Conservation (phyloP, 2,329 filamentous ascomycete species). For the Botrytis fragariae region DNA sequence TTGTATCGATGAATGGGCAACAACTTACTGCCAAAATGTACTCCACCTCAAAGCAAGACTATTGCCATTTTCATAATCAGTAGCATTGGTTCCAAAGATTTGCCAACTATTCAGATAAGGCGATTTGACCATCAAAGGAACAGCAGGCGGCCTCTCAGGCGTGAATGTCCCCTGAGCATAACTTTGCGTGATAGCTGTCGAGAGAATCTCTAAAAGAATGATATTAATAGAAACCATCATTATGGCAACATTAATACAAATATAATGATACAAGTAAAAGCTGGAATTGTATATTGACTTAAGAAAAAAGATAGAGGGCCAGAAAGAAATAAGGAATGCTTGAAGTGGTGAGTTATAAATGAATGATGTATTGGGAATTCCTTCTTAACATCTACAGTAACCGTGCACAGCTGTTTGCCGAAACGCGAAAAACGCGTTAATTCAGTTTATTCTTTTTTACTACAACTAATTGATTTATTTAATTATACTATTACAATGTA, state of each 20-base stretch:
- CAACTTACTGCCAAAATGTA: constrained; percentile 62
- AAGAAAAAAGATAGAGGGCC: neutral
- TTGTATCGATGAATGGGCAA: neutral
- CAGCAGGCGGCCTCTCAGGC: constrained; percentile 63
- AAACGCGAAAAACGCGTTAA: too few species aligned
- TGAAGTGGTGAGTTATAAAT: neutral
- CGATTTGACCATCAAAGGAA: constrained; percentile 70
- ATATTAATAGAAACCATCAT: neutral
- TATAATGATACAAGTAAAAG: neutral
- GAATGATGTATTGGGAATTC: neutral
- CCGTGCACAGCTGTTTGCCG: too few species aligned
- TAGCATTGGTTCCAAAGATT: constrained; percentile 55
- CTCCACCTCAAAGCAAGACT: constrained; percentile 69
- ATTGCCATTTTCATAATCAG: constrained; percentile 53
- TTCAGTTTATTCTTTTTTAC: too few species aligned
- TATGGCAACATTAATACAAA: neutral
- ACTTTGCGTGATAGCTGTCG: neutral
- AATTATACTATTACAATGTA: too few species aligned
- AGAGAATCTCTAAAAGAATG: neutral
- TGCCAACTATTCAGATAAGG: constrained; percentile 75
- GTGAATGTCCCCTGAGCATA: constrained; percentile 53
- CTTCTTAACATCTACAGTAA: neutral
- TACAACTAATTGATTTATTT: too few species aligned
- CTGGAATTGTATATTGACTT: neutral
- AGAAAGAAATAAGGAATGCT: too few species aligned